Base-by-base conservation (phyloP, 106 monocot species). In the Posidonia australis region DNA sequence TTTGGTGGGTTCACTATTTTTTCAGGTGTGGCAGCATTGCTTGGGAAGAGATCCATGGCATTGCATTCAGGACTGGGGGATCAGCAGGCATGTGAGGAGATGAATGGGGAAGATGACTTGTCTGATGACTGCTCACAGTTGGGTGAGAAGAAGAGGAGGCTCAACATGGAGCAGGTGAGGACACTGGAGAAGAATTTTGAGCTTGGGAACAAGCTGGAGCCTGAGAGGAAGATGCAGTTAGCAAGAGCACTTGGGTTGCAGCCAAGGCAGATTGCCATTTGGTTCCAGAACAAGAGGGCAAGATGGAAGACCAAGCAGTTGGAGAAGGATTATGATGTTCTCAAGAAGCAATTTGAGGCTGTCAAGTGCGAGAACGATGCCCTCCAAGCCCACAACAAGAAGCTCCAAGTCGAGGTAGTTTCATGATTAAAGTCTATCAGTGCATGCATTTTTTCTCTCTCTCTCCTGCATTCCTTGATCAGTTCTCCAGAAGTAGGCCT, bases 231-330 rank as follows among this genome's bases (percentile, higher is more conserved):
- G 67, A 69, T 77, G 76, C 90, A 86, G 69, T 69, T 91, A 24
- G 90, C 90, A 17, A 60, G 75, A 29, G 76, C 78, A 16, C 78
- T 91, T 29, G 83, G 90, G 18, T 70, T 91, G 31, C 86, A 83
- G 67, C 90, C 90, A 5, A 70, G 86, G 51, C 90, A 91, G 66
- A 71, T 91, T 28, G 90, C 90, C 9, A 86, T 92, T 21, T 87
- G 90, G 90, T 91, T 91, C 72, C 90, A 91, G 69, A 91, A 91
- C 72, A 63, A 86, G 51, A 67, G 90, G 49, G 90, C 90, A 9
- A 78, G 90, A 77, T 91, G 90, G 86, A 91, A 91, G 81, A 86
- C 90, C 0, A 91, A 91, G 67, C 78, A 86, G 26, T 27, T 91
- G 44, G 90, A 91, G 77, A 91, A 79, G 67, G 90, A 91, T 18